Base-by-base conservation (phyloP, 1,284 basidiomycete genomes). In the Vanrija pseudolonga region DNA sequence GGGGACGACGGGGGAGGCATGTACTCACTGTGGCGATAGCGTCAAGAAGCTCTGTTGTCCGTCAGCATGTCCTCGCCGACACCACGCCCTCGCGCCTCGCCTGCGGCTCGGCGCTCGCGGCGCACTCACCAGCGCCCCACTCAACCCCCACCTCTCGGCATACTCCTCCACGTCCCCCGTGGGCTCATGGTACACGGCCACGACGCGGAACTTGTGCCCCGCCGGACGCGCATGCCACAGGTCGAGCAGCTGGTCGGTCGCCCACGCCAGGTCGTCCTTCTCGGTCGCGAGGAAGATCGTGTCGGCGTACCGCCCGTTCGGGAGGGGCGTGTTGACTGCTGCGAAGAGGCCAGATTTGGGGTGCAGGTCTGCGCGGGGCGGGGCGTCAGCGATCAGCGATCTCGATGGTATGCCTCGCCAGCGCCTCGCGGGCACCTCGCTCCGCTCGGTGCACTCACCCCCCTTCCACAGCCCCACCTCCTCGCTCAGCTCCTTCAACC, bases 281-380 rank as follows among this genome's bases (percentile, higher is more conserved):
- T 41, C 47, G 1, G 47, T 49, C 47, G 47, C 47, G 24, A 49
- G 39, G 15, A 49, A 22, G 12, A 49, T 17, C 24, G 47, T 49
- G 47, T 49, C 47, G n/a, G 22, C 47, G 39, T 20, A 22, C 9
- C 18, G 8, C 3, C 39, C 39, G 26, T 32, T 23, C n/a, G 47
- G n/a, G 12, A 42, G 37, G 4, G 17, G 47, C 47, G 3, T 20
- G 24, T 23, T 41, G n/a, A 41, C 26, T 2, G 23, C 26, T n/a
- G 18, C 39, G 24, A 42, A 41, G 18, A 49, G 14, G 17, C 17
- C 26, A 3, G 20, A n/a, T 39, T 41, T 49, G n/a, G 32, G 28
- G 22, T 45, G 43, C 4, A 45, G 6, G 24, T n/a, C 19, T 24
- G 23, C n/a, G n/a, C n/a, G n/a, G n/a, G n/a, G n/a, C n/a, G n/a